Evolutionary conservation across 2,329 filamentous ascomycete genomes (phyloP), one percentile per base, ranked within the genome.

Genomic region (Mycosphaerella sp.): DNA sequence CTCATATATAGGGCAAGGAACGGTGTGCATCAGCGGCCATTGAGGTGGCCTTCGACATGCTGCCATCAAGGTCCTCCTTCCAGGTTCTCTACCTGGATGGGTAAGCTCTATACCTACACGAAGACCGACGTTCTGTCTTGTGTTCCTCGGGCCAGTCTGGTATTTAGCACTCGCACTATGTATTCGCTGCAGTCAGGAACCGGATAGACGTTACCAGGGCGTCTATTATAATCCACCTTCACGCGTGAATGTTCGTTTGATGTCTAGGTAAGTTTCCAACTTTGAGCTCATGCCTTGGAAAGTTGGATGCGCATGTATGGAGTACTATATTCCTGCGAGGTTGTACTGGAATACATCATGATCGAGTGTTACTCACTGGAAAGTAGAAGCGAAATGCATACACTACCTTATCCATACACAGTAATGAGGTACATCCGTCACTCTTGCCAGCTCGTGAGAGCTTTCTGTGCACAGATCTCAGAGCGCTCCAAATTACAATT

Each of bases 61-160:
- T 36, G 35, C 51, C 51, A 53, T 53, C 37, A 53, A 53, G 51
- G 51, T 53, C 44, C 16, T 49, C 41, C 41, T 32, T 48, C 50
- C 27, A 39, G 44, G 51, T 45, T 39, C 41, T 6, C 41, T 49
- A 41, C 34, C 41, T 53, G 45, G 42, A 40, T 41, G 36, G 45
- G 37, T 16, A 48, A 46, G 43, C 48, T 47, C 36, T 43, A 51
- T 41, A 34, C 13, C 30, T 13, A 34, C 30, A 34, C 7, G 4
- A 34, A 6, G 6, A 6, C 30, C 30, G 30, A 34, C 6, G 13
- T 13, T 34, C 1, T 34, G 30, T 34, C 30, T 12, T 34, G 10
- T 34, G 9, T 34, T 25, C 6, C 21, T 25, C 21, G 21, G 21
- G 21, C 2, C 4, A 25, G 21, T 25, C 21, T 25, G 4, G 21